Percentiles rank a stretch among this genome's conserved stretches.
Conservation (phyloP, 805 yeast species). For the Metschnikowia corniflorae region DNA sequence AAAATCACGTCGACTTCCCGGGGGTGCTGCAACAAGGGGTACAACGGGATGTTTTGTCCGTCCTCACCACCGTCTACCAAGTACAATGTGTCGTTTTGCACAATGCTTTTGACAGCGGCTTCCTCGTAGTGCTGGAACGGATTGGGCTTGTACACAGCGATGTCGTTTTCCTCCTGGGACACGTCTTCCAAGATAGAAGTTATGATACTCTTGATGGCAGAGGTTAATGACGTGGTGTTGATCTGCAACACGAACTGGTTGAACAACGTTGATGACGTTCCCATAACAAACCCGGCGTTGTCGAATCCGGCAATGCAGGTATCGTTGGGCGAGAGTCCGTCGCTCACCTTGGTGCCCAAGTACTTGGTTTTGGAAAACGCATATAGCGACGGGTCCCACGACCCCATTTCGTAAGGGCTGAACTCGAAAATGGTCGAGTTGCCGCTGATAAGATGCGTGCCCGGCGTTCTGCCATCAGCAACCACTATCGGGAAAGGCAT, state of each 20-base stretch:
- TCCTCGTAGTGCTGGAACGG: conserved; percentile 29
- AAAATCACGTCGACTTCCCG: conserved; percentile 40
- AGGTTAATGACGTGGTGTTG: conserved; percentile 20
- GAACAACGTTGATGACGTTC: conserved; percentile 38
- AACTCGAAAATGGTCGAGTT: conserved; percentile 40
- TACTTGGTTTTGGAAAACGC: conserved; percentile 66
- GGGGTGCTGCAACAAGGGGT: conserved; percentile 36
- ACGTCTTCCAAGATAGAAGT: conserved; percentile 23
- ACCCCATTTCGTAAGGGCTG: conserved; percentile 55
- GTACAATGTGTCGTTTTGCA: conserved; percentile 28
- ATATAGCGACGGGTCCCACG: conserved; percentile 77
- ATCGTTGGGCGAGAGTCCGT: conserved; percentile 51
- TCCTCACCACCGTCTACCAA: conserved; percentile 46
- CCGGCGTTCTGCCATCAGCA: conserved; percentile 38
- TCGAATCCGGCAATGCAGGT: conserved; percentile 69
- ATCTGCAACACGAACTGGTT: conserved; percentile 30
- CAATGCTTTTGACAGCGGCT: conserved; percentile 20
- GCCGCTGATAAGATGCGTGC: conserved; percentile 24
- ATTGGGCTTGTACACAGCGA: conserved; percentile 40
- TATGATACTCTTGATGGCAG: conserved; percentile 24
- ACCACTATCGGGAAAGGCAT: conserved; percentile 42
- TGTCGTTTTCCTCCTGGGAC: conserved; percentile 28
- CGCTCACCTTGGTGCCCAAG: conserved; percentile 60
- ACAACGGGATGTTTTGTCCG: conserved; percentile 38
- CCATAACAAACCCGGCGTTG: conserved; percentile 49